These are phyloP conservation scores for Daedaleopsis nitida DNA, from an alignment of 768 basidiomycete species.

Conservation along the genomic window DNA sequence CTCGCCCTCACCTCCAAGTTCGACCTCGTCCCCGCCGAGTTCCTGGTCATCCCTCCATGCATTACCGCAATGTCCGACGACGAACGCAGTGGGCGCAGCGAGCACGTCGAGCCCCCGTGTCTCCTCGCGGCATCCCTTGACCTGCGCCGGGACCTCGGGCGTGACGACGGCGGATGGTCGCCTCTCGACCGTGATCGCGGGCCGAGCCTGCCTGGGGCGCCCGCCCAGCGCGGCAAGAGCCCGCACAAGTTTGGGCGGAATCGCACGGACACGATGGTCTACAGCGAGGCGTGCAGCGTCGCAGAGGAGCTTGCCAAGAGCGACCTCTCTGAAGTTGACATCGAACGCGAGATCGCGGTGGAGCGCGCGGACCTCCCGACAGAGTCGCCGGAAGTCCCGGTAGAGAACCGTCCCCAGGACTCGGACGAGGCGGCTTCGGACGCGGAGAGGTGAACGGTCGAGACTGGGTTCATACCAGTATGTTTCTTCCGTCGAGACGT, in stretches of 20 bases:
- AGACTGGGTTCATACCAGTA: too few relatives aligned
- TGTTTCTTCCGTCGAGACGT: too few relatives aligned
- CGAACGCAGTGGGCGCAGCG: constrained; percentile 8
- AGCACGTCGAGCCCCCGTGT: constrained; percentile 40
- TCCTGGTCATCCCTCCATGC: constrained; percentile 74
- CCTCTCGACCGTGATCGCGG: constrained; percentile 3
- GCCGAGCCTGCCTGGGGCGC: constrained; percentile 19
- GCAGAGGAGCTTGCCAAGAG: constrained; percentile 41
- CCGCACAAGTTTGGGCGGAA: constrained; percentile 35
- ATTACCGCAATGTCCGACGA: constrained; percentile 29
- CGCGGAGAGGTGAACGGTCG: too few relatives aligned
- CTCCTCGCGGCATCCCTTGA: constrained; percentile 44
- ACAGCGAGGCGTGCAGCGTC: constrained; percentile 45
- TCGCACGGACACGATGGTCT: constrained; percentile 78
- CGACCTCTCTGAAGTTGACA: constrained; percentile 22
- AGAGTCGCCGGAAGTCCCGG: too few relatives aligned
- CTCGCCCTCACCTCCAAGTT: constrained; percentile 79
- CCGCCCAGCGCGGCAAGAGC: constrained; percentile 40
- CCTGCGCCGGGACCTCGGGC: constrained; percentile 23
- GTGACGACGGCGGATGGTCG: neutral
- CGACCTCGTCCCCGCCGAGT: constrained; percentile 79
- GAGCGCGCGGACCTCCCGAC: constrained; percentile 11
- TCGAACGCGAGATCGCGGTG: constrained; percentile 20
- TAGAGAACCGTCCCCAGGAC: neutral
- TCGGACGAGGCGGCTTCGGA: neutral